These are phyloP conservation scores for Bacterosira constricta DNA, from an alignment of 108 stramenopile genomes.

Conservation along the genomic window DNA sequence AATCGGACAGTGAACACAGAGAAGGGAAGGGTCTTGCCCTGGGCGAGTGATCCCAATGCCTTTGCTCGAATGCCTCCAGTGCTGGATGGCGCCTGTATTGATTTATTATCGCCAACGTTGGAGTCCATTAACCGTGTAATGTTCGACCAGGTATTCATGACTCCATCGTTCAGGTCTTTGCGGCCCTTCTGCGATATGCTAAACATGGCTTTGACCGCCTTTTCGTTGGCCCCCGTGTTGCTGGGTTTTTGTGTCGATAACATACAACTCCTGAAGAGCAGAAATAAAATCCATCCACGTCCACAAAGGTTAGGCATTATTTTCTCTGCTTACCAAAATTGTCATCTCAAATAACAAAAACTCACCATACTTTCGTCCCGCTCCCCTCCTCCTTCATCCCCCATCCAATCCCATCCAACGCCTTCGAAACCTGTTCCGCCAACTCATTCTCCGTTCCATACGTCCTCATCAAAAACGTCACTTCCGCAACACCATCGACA, in stretches of 20 bases:
- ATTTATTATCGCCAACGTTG: slow-evolving; percentile 63
- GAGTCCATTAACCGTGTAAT: slow-evolving; percentile 61
- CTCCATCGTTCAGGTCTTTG: slow-evolving; percentile 53
- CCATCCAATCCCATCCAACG: slow-evolving; percentile 69
- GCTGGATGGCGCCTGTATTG: slow-evolving; percentile 25
- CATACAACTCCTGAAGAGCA: slow-evolving; percentile 55
- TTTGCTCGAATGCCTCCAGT: slow-evolving; percentile 25
- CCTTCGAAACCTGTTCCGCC: slow-evolving; percentile 61
- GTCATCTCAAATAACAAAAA: neutral
- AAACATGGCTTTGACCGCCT: slow-evolving; percentile 56
- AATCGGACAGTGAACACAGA: slow-evolving; percentile 71
- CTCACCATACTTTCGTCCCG: slow-evolving; percentile 67
- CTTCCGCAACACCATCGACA: slow-evolving; percentile 67
- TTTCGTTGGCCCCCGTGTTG: slow-evolving; percentile 21
- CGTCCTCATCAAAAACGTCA: slow-evolving; percentile 75
- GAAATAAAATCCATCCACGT: neutral
- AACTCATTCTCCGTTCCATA: slow-evolving; percentile 71
- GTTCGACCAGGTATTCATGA: slow-evolving; percentile 59
- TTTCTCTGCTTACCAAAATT: too few relatives aligned
- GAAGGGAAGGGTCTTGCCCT: slow-evolving; percentile 51
- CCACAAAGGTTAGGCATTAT: too few relatives aligned
- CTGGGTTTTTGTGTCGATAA: slow-evolving; percentile 53
- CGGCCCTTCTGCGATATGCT: slow-evolving; percentile 58
- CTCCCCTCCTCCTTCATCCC: slow-evolving; percentile 33
- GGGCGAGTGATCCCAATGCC: slow-evolving; percentile 25